These are phyloP conservation scores for Xylaria sp. DNA, from an alignment of 2,329 filamentous ascomycete species.

Conservation along the genomic window DNA sequence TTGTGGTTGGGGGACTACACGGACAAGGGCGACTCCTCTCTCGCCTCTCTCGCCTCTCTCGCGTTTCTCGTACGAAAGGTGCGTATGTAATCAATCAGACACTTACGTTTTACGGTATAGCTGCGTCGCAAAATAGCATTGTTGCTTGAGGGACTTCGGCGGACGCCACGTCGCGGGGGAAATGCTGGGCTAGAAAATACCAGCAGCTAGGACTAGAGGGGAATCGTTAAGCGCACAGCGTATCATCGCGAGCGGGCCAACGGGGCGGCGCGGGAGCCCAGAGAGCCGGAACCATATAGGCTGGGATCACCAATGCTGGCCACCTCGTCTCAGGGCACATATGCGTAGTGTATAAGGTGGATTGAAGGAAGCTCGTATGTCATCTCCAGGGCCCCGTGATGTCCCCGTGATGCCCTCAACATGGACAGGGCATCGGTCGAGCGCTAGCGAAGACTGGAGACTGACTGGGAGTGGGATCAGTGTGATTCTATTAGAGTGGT, in stretches of 20 bases:
- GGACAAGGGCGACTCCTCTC: background rate
- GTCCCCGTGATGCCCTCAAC: conserved; percentile 9
- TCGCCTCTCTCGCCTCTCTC: background rate
- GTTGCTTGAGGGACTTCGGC: background rate
- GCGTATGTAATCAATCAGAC: too few species aligned
- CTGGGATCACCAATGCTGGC: conserved; percentile 15
- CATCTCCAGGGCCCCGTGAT: conserved; percentile 1
- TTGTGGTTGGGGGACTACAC: background rate
- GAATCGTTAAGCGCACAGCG: conserved; percentile 37
- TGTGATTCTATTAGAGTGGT: background rate
- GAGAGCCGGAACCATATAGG: conserved; percentile 31
- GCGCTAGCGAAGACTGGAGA: background rate
- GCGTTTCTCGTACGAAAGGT: background rate
- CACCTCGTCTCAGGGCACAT: background rate
- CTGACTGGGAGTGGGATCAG: background rate
- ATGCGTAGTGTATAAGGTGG: background rate
- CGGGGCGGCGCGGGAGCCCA: conserved; percentile 38
- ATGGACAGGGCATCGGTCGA: background rate
- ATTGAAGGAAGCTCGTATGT: background rate
- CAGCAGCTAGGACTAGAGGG: conserved; percentile 32
- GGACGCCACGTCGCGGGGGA: conserved; percentile 18
- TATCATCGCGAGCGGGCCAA: conserved; percentile 27
- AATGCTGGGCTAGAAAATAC: conserved; percentile 4
- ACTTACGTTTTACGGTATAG: background rate
- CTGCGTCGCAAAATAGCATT: background rate